phyloP scores from a whole-genome alignment of 108 stramenopile genomes.

The Nitzschia sp. region DNA sequence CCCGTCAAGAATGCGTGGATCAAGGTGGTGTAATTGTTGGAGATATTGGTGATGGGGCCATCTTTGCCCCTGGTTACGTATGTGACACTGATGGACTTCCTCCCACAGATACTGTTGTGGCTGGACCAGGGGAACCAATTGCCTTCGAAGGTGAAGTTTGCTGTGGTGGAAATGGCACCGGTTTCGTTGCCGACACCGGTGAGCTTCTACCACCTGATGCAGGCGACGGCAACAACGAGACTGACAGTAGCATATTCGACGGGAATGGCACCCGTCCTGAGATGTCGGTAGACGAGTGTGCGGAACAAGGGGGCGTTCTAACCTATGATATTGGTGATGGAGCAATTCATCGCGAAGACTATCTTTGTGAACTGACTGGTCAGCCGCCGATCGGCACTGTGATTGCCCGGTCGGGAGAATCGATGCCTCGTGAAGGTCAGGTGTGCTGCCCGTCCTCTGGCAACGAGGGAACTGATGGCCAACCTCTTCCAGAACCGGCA shows the following conservation, averaged over 20 bases:
- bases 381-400: neutral
- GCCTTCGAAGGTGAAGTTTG: constrained; percentile 19
- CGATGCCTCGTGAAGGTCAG: constrained; percentile 18
- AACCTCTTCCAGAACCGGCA: neutral
- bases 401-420: constrained; percentile 2
- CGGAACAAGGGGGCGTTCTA: neutral
- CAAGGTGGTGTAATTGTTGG: constrained; percentile 25
- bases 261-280: constrained; percentile 4
- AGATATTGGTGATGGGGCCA: constrained; percentile 22
- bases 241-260: neutral
- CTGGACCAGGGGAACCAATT: constrained; percentile 4
- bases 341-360: constrained; percentile 8
- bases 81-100: constrained; percentile 16
- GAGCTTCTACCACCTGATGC: no score
- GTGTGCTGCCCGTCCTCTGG: constrained; percentile 8
- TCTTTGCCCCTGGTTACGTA: constrained; percentile 16
- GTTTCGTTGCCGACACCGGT: neutral
- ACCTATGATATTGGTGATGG: constrained; percentile 10
- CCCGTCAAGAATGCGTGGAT: constrained; percentile 22
- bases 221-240: neutral
- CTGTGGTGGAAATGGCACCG: constrained; percentile 4
- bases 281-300: constrained; percentile 3
- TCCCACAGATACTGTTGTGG: neutral
- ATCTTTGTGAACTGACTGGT: constrained; percentile 17
- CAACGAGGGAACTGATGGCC: no score